Percentiles rank a stretch among this genome's conserved stretches.
phyloP scores from a whole-genome alignment of 352 stramenopile species.

The Phytophthora citricola region DNA sequence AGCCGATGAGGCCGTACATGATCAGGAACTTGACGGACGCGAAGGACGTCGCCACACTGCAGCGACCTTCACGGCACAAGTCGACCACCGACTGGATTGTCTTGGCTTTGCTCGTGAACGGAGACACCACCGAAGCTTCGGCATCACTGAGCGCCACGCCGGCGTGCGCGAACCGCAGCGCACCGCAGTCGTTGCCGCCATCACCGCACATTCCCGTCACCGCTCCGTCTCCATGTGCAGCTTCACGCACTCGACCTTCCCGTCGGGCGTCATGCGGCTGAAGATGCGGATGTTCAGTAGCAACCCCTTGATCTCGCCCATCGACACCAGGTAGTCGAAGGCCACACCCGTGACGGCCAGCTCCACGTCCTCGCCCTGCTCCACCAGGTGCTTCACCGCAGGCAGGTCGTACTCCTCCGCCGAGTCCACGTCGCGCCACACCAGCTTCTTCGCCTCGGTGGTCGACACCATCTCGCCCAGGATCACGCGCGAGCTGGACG shows the following conservation, averaged over 20 bases:
- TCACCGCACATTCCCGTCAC: conserved; percentile 78
- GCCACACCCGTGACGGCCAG: conserved; percentile 76
- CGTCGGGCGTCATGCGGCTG: conserved; percentile 80
- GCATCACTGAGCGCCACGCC: conserved; percentile 90
- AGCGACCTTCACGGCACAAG: conserved; percentile 87
- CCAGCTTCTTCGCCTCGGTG: conserved; percentile 36
- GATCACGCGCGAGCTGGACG: conserved; percentile 39
- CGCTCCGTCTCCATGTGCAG: conserved; percentile 65
- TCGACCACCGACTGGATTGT: conserved; percentile 60
- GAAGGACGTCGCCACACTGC: conserved; percentile 87
- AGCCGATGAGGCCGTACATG: conserved; percentile 88
- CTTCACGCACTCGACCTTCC: conserved; percentile 78
- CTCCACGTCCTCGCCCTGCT: conserved; percentile 42
- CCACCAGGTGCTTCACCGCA: conserved; percentile 41
- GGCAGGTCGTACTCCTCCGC: conserved; percentile 41
- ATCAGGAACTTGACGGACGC: conserved; percentile 89
- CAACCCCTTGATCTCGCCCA: conserved; percentile 61
- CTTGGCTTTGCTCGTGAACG: conserved; percentile 80
- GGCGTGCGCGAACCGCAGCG: conserved; percentile 91
- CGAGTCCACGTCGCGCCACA: conserved; percentile 60
- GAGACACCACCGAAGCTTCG: conserved; percentile 88
- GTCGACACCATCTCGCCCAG: conserved; percentile 44
- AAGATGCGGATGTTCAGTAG: conserved; percentile 80
- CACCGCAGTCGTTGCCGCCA: conserved; percentile 93
- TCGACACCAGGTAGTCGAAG: conserved; percentile 74